Evolutionary conservation across 768 basidiomycete species (phyloP).

Genomic region (Dacryopinax spathularia): DNA sequence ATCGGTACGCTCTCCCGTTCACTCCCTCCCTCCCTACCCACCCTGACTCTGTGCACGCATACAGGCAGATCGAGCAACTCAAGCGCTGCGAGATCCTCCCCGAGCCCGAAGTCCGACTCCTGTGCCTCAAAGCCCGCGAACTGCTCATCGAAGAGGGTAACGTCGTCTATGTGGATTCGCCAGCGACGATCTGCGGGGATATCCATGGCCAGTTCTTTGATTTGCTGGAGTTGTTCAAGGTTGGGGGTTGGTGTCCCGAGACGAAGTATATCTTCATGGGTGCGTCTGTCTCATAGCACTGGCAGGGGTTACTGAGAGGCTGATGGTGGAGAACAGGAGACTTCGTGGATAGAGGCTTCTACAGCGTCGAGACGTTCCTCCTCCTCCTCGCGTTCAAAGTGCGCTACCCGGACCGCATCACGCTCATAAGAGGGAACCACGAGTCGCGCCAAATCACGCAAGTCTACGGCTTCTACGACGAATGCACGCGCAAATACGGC

Average conservation of each 20-base stretch:
- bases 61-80: constrained; percentile 91
- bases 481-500: constrained; percentile 93
- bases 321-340: constrained; percentile 52
- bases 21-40: neutral
- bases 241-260: constrained; percentile 73
- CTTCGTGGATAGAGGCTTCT: constrained; percentile 96
- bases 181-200: constrained; percentile 90
- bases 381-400: constrained; percentile 87
- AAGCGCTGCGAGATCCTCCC: constrained; percentile 88
- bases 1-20: neutral
- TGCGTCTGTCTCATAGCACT: constrained; percentile 26
- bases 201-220: constrained; percentile 99
- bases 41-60: constrained; percentile 15
- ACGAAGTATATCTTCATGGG: constrained; percentile 97
- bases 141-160: constrained; percentile 96
- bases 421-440: constrained; percentile 93
- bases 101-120: constrained; percentile 86
- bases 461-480: constrained; percentile 63
- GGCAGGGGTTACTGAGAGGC: neutral
- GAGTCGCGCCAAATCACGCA: constrained; percentile 96
- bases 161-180: constrained; percentile 89
- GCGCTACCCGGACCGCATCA: constrained; percentile 93
- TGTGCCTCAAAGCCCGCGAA: constrained; percentile 92
- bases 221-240: constrained; percentile 64
- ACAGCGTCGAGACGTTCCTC: constrained; percentile 91